These are phyloP conservation scores for Lachnellula occidentalis DNA, from an alignment of 2,329 filamentous ascomycete genomes.

Conservation along the genomic window DNA sequence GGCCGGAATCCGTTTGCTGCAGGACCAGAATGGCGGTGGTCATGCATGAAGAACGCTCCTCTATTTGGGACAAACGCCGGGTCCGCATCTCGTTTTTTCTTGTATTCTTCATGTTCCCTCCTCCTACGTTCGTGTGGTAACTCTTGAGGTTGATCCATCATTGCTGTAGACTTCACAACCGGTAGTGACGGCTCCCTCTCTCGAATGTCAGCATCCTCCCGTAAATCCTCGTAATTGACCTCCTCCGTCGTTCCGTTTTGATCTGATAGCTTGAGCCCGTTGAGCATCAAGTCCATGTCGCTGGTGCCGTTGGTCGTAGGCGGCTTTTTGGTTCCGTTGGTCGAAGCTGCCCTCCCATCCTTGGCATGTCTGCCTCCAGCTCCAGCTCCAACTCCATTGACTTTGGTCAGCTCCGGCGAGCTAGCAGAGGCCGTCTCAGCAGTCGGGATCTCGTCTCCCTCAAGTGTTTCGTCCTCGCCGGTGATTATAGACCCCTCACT, in stretches of 20 bases:
- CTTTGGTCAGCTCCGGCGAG: slow-evolving; percentile 21
- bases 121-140: slow-evolving; percentile 64
- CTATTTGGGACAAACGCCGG: slow-evolving; percentile 91
- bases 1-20: slow-evolving; percentile 73
- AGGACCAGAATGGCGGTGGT: slow-evolving; percentile 75
- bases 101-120: slow-evolving; percentile 86
- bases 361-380: slow-evolving; percentile 22
- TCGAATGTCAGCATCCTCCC: slow-evolving; percentile 22
- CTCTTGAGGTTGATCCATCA: slow-evolving; percentile 44
- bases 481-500: slow-evolving; percentile 58
- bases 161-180: slow-evolving; percentile 34
- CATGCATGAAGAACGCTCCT: slow-evolving; percentile 96
- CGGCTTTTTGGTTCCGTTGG: slow-evolving; percentile 32
- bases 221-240: slow-evolving; percentile 30
- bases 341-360: slow-evolving; percentile 24
- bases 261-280: slow-evolving; percentile 36
- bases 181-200: slow-evolving; percentile 24
- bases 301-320: slow-evolving; percentile 34
- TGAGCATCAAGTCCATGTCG: slow-evolving; percentile 56
- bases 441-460: slow-evolving; percentile 61
- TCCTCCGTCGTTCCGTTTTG: slow-evolving; percentile 19
- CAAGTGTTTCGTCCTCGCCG: slow-evolving; percentile 54
- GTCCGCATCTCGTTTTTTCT: slow-evolving; percentile 80
- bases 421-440: slow-evolving; percentile 52
- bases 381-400: slow-evolving; percentile 32